Evolutionary conservation across 805 yeast species (phyloP), one percentile per base, ranked within the genome.

Genomic region (Candida yuanshanica): DNA sequence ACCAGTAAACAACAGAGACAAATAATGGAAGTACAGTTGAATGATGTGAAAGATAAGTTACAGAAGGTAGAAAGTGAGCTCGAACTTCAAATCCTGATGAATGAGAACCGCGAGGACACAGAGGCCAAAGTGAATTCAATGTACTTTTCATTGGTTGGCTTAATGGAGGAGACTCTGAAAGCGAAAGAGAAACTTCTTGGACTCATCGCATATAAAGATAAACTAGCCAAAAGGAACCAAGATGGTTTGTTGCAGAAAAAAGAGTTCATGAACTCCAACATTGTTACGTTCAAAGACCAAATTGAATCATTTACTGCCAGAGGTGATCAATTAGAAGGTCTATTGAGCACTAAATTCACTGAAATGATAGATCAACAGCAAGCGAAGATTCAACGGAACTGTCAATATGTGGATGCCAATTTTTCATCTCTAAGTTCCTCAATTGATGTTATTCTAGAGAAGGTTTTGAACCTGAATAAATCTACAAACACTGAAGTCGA

Each of bases 71-170:
- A 45, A 14, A 41, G 47, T 12, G 51, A 51, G 2, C 36, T 52
- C 3, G 33, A 46, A 7, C 23, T 47, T 23, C 56, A 55, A 33
- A 39, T 36, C 18, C 21, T 50, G 6, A 37, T 52, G 1, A 47
- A 42, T 16, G n/a, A 37, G 20, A 49, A 54, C 20, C 49, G 44
- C 20, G 17, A 51, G 39, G 38, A 45, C 2, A 50, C 59, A 4
- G 57, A 56, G 24, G 35, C 25, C 1, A 50, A 56, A 31, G 29
- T 57, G 7, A 35, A 44, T 9, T 36, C 42, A 10, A 27, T 52
- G 2, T 56, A 57, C 18, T 10, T 16, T 2, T 7, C 35, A 2
- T 35, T 50, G 2, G 37, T 36, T 7, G 24, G 25, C 8, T 20
- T 49, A 20, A 37, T 43, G 14, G 42, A 37, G 3, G 44, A 56